Base-by-base conservation (phyloP, 2,329 filamentous ascomycete species). In the Epichloe elymi region DNA sequence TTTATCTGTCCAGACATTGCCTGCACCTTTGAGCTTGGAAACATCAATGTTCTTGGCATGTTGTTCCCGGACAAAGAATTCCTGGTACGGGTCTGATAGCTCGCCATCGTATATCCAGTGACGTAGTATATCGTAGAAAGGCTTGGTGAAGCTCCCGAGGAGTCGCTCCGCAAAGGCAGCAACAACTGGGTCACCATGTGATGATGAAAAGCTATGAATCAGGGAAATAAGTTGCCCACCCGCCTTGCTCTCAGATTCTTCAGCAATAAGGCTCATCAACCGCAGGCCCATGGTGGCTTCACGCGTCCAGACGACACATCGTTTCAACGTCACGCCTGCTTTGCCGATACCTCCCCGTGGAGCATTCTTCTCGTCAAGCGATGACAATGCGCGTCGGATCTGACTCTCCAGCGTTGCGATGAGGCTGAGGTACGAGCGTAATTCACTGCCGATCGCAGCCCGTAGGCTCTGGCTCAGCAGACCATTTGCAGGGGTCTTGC, bases 41-140 rank as follows among this genome's bases (percentile, higher is more conserved):
- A 74, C 71, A 54, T 79, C 73, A 61, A 72, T 64, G 60, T 72
- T 65, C 55, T 69, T 57, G 6, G 60, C 54, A 49, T 83, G 79
- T 58, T 91, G 88, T 64, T 96, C 88, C 19, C 82, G 82, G 19
- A 98, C 90, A 60, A 98, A 97, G 68, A 98, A 98, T 62, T 98
- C 93, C 51, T 82, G 77, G 61, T 90, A 96, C 0, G 94, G 93
- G 66, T 98, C 93, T n/a, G 88, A 89, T 14, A 98, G 76, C 71
- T 98, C 94, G 54, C 93, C 93, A 61, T 98, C 91, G 63, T 98
- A 98, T 48, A 98, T 95, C 93, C 93, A 98, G 60, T 88, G 86
- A 50, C 89, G 82, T 50, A 98, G 74, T 72, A 98, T 96, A 60
- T 94, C 88, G 65, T 98, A 98, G 64, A 98, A 98, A 0, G 94